Base-by-base conservation (phyloP, 2,329 filamentous ascomycete species). In the Xylaria arbuscula region DNA sequence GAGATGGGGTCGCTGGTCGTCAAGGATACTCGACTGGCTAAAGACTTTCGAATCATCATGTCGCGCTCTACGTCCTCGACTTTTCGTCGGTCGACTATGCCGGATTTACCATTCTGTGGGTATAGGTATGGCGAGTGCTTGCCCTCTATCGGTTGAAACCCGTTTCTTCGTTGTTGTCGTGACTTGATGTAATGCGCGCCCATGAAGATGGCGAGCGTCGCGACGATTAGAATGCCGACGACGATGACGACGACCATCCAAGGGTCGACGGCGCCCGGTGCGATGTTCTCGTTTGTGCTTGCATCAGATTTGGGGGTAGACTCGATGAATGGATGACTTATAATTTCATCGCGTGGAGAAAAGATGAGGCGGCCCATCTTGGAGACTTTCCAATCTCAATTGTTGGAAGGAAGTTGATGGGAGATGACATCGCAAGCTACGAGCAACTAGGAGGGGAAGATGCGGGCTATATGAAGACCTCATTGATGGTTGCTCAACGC, bases 11-110 rank as follows among this genome's bases (percentile, higher is more conserved):
- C 38, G 57, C 66, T 71, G 22, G 63, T 51, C 19, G 68, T 38
- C 38, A 66, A 66, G 13, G 75, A 77, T 10, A 64, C 45, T 9
- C 77, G 76, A 38, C 74, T 76, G 1, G 77, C 76, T 3, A 78
- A 64, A 1, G 78, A 78, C 65, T 79, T 79, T 32, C 73, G 72
- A 54, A 79, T 79, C 72, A 78, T 76, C 38, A 68, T 66, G 22
- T 72, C 68, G 45, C 78, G 70, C 68, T 78, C 76, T 24, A 73
- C 66, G 36, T 78, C 77, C 32, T 75, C 76, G 8, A 68, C 70
- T 3, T 63, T 66, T 9, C 51, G 65, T n/a, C 70, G 72, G 22
- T 76, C 72, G 10, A 42, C 50, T 19, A 65, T 34, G 61, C 71
- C 76, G 42, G 69, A 62, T 36, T 69, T 74, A 47, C 69, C 64